Evolutionary conservation across 345 rosid species (phyloP), one percentile per base, ranked within the genome.

Genomic region (Sisymbrium irio): DNA sequence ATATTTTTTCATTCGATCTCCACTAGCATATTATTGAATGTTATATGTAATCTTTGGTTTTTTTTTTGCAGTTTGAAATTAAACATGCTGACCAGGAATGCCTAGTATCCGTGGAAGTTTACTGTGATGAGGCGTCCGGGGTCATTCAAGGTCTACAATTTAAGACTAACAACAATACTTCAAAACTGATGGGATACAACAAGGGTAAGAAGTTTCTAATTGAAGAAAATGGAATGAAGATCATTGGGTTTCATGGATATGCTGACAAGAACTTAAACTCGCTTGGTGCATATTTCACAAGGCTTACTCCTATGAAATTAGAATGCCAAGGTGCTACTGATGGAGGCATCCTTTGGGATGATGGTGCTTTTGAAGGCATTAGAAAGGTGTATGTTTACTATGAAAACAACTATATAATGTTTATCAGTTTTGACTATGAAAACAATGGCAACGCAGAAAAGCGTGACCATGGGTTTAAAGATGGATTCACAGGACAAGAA

Each of bases 181-280:
- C n/a, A 3, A 13, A 40, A 3, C 4, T 40, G n/a, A 40, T 40
- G n/a, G 44, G 44, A 12, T 40, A 11, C 10, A 13, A 11, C 0
- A 9, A 40, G 0, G 44, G 44, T 40, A 40, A 1, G n/a, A 28
- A 59, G 20, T 71, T 71, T 22, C 2, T 9, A 33, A 18, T 71
- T 13, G 45, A 4, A 7, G 1, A 3, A 6, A 22, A 9, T 9
- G 66, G 60, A 1, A 19, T 6, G 32, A 61, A 71, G 53, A 62
- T 72, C 2, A 36, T 72, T 27, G 70, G 76, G 14, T 62, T 62
- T 22, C 63, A 72, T 50, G 62, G 76, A 50, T 49, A 12, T 39
- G 28, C 15, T 0, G 69, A 30, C 5, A 60, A 50, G 12, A 22
- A 27, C 6, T 15, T 72, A 0, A 50, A 17, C 58, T 36, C 69